These are phyloP conservation scores for Comarum palustre DNA, from an alignment of 306 rosid genomes.

Conservation along the genomic window DNA sequence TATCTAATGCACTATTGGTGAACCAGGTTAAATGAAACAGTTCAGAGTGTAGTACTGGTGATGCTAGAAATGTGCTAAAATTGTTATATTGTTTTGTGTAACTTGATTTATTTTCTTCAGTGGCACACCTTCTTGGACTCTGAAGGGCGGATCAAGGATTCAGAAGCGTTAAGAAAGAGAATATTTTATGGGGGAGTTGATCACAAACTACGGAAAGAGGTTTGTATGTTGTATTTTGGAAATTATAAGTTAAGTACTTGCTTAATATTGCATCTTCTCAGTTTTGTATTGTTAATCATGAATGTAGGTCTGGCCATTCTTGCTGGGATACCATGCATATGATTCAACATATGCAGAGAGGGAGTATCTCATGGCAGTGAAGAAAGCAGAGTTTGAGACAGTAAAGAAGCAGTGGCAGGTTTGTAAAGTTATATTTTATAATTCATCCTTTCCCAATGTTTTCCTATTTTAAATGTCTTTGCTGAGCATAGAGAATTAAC, in stretches of 20 bases:
- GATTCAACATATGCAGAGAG: slow-evolving; percentile 96
- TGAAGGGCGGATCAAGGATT: slow-evolving; percentile 79
- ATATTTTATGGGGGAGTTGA: slow-evolving; percentile 96
- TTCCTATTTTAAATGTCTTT: not conserved
- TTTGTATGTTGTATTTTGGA: slow-evolving; percentile 34
- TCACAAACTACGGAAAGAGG: slow-evolving; percentile 76
- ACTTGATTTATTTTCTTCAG: slow-evolving; percentile 37
- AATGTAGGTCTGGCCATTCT: slow-evolving; percentile 77
- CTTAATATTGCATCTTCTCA: slow-evolving; percentile 31
- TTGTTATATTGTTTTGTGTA: slow-evolving; percentile 24
- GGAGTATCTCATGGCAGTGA: slow-evolving; percentile 60
- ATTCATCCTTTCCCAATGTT: not conserved
- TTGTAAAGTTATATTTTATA: slow-evolving; percentile 24
- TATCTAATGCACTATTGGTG: not conserved
- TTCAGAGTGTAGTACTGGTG: not conserved
- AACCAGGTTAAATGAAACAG: not conserved
- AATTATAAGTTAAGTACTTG: slow-evolving; percentile 15
- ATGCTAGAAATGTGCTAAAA: slow-evolving; percentile 19
- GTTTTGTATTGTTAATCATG: slow-evolving; percentile 19
- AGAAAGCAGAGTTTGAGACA: slow-evolving; percentile 72
- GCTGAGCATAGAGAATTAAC: not conserved
- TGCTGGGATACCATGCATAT: slow-evolving; percentile 78
- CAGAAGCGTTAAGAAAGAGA: slow-evolving; percentile 77
- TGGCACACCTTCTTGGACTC: slow-evolving; percentile 79
- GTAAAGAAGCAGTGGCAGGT: slow-evolving; percentile 99